phyloP scores from a whole-genome alignment of 2,329 filamentous ascomycete genomes.

The Neonectria coccinea region DNA sequence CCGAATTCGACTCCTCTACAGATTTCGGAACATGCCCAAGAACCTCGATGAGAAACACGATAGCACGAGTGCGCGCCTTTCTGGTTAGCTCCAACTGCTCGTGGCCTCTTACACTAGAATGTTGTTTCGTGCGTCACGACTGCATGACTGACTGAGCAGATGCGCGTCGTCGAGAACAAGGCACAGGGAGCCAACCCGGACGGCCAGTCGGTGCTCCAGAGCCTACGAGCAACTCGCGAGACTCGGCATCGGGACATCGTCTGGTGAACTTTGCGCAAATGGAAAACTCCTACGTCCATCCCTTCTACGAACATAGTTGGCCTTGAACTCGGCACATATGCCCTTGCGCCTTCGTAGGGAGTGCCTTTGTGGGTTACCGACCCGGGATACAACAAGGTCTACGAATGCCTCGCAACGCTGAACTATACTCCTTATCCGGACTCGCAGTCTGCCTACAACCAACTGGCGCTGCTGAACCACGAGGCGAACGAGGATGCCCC shows the following conservation, averaged over 20 bases:
- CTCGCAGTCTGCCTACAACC: conserved; percentile 65
- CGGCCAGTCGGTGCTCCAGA: conserved; percentile 58
- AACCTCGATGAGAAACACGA: neutral
- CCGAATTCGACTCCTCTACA: neutral
- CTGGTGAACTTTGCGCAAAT: conserved; percentile 66
- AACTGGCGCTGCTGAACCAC: conserved; percentile 49
- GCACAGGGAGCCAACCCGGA: conserved; percentile 61
- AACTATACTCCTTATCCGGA: conserved; percentile 46
- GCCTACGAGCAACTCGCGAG: conserved; percentile 51
- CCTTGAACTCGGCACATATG: conserved; percentile 61
- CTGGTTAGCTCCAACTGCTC: conserved; percentile 69
- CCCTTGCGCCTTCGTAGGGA: conserved; percentile 55
- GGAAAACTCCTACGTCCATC: conserved; percentile 63
- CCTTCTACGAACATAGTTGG: conserved; percentile 57
- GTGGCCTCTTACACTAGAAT: conserved; percentile 58
- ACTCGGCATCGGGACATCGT: conserved; percentile 66
- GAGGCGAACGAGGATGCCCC: neutral
- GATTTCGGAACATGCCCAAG: neutral
- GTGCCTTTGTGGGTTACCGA: conserved; percentile 49
- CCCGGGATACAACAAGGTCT: conserved; percentile 55
- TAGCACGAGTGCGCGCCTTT: conserved; percentile 56
- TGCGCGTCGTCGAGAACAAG: conserved; percentile 71
- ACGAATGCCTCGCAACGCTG: conserved; percentile 54
- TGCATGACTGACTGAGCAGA: conserved; percentile 68
- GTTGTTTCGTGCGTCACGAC: conserved; percentile 68